These are phyloP conservation scores for Adansonia gregorii DNA, from an alignment of 441 rosid species.

Conservation along the genomic window DNA sequence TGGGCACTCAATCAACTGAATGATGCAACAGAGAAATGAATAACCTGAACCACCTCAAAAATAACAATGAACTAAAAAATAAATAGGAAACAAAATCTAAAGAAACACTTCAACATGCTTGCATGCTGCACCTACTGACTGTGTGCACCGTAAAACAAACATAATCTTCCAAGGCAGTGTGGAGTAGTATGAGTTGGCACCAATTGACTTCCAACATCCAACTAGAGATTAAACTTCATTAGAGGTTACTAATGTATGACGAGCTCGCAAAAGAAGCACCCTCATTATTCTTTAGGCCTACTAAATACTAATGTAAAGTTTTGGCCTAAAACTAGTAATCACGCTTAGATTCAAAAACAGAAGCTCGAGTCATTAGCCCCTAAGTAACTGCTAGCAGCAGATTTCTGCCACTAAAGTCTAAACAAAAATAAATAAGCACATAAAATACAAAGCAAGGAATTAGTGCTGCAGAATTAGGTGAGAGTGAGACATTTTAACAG, in stretches of 20 bases:
- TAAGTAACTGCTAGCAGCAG: not conserved
- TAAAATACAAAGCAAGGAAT: not conserved
- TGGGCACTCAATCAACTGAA: constrained; percentile 97
- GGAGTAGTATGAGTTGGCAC: not conserved
- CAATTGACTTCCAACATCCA: not conserved
- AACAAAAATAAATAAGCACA: constrained; percentile 3
- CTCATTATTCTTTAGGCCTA: not conserved
- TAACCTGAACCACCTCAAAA: constrained; percentile 6
- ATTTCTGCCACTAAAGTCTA: constrained; percentile 10
- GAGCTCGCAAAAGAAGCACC: not conserved
- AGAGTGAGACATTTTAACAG: not conserved
- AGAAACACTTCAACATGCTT: not conserved
- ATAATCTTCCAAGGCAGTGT: constrained; percentile 1
- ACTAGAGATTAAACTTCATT: not conserved
- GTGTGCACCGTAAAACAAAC: not conserved
- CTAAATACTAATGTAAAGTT: not conserved
- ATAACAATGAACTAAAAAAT: not conserved
- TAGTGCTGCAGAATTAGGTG: not conserved
- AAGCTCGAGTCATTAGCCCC: not conserved
- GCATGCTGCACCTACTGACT: not conserved
- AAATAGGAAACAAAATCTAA: not conserved
- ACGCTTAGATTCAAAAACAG: not conserved
- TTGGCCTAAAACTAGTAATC: not conserved
- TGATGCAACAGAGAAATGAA: constrained; percentile 25
- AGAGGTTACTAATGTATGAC: not conserved